A percentile compares a stretch with the other conserved stretches of the same genome.
These are phyloP conservation scores for Hypoxylon sp. DNA, from an alignment of 2,329 filamentous ascomycete genomes.

Conservation along the genomic window DNA sequence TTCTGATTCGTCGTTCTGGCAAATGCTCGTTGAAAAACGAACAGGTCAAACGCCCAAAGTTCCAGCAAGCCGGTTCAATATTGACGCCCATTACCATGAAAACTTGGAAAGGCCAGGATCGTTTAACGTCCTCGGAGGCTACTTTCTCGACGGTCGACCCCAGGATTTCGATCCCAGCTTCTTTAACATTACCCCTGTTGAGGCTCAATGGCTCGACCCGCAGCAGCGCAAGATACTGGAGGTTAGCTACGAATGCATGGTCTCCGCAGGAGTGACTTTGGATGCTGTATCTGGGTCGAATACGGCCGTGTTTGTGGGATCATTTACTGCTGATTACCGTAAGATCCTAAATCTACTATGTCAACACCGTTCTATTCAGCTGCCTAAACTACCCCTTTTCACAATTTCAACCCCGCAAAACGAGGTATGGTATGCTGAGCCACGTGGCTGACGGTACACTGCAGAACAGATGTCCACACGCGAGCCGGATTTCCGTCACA, in stretches of 20 bases:
- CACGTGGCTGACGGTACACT: conserved; percentile 32
- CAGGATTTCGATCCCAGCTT: conserved; percentile 54
- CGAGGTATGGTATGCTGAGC: background rate
- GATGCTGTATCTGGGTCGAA: conserved; percentile 49
- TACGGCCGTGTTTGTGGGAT: conserved; percentile 50
- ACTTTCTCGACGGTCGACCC: conserved; percentile 46
- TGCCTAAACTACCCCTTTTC: background rate
- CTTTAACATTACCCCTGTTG: conserved; percentile 59
- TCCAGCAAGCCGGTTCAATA: conserved; percentile 45
- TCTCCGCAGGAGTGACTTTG: conserved; percentile 55
- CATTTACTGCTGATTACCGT: conserved; percentile 50
- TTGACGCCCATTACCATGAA: conserved; percentile 48
- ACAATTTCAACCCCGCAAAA: background rate
- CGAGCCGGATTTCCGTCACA: conserved; percentile 50
- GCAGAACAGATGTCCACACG: conserved; percentile 48
- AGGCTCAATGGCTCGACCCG: conserved; percentile 60
- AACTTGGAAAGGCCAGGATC: conserved; percentile 47
- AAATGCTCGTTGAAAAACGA: conserved; percentile 44
- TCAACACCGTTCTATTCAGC: background rate
- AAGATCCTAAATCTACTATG: conserved; percentile 1
- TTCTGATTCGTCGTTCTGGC: conserved; percentile 45
- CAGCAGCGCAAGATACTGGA: conserved; percentile 60
- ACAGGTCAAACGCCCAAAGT: conserved; percentile 46
- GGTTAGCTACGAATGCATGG: conserved; percentile 60
- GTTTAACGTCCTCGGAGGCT: conserved; percentile 47